phyloP scores from a whole-genome alignment of 1,284 basidiomycete genomes.

The Exobasidium rhododendri region DNA sequence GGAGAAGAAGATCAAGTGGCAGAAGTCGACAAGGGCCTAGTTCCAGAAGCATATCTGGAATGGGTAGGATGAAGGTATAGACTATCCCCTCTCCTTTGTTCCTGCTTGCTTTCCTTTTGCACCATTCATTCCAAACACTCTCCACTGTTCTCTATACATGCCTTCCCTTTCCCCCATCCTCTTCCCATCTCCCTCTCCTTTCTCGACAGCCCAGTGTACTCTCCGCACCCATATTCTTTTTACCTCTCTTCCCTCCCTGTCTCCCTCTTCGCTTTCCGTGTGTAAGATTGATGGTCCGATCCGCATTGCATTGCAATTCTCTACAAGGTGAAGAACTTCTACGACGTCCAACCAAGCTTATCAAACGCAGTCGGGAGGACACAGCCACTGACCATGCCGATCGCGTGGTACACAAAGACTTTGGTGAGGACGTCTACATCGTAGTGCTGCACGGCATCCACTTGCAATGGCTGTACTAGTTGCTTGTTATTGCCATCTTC shows the following conservation, averaged over 20 bases:
- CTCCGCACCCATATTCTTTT: not conserved
- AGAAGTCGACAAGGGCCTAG: constrained; percentile 11
- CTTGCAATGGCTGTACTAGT: no score
- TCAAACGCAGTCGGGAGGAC: constrained; percentile 24
- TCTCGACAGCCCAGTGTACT: not conserved
- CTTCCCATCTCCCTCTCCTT: not conserved
- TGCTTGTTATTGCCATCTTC: constrained; percentile 31
- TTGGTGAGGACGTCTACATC: constrained; percentile 87
- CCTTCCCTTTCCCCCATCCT: not conserved
- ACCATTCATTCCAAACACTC: not conserved
- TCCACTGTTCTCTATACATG: not conserved
- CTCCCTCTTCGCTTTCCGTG: not conserved
- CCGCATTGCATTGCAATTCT: not conserved
- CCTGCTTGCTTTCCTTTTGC: constrained; percentile 1
- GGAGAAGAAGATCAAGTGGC: not conserved
- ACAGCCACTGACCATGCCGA: constrained; percentile 63
- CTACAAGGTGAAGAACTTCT: no score
- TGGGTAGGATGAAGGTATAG: constrained; percentile 6
- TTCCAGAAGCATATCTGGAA: constrained; percentile 13
- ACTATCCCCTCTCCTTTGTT: not conserved
- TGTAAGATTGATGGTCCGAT: not conserved
- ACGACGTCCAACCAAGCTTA: not conserved
- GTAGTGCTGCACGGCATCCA: constrained; percentile 65
- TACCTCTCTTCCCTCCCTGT: not conserved
- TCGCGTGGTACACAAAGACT: constrained; percentile 83